Conservation (phyloP, 140 eudicot genomes). For the Eryngium alpinum region DNA sequence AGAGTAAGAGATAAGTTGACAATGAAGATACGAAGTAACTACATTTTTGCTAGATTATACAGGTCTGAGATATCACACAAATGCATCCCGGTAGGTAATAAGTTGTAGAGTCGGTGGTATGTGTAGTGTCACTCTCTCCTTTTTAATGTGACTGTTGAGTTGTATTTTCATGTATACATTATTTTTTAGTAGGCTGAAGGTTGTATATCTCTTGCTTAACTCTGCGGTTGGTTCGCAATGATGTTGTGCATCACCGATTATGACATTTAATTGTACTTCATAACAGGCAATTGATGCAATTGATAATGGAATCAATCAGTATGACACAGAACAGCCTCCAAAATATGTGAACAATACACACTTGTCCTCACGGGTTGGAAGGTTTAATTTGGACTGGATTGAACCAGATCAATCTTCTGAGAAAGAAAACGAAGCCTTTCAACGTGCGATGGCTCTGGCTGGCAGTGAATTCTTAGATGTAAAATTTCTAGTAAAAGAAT, state of each 20-base stretch:
- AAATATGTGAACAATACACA: slow-evolving; percentile 80
- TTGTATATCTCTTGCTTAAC: background rate
- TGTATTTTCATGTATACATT: background rate
- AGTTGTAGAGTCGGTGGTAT: no score
- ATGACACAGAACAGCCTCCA: slow-evolving; percentile 74
- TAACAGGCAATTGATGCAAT: slow-evolving; percentile 91
- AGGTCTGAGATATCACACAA: no score
- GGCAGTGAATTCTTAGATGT: slow-evolving; percentile 91
- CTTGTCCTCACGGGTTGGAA: slow-evolving; percentile 92
- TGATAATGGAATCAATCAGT: slow-evolving; percentile 93
- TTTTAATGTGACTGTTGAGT: background rate
- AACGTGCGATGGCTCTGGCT: slow-evolving; percentile 73
- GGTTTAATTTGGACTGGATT: slow-evolving; percentile 72
- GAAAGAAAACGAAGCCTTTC: slow-evolving; percentile 83
- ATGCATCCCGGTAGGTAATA: no score
- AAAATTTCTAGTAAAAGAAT: slow-evolving; percentile 19
- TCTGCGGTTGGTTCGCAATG: background rate
- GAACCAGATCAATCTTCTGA: slow-evolving; percentile 91
- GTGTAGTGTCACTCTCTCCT: no score
- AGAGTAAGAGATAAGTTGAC: no score
- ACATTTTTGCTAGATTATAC: no score
- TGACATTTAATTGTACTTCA: slow-evolving; percentile 10
- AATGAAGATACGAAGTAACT: no score
- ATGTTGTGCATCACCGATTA: background rate
- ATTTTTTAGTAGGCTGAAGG: background rate